Conservation (phyloP, 441 rosid species). For the California macrophylla region DNA sequence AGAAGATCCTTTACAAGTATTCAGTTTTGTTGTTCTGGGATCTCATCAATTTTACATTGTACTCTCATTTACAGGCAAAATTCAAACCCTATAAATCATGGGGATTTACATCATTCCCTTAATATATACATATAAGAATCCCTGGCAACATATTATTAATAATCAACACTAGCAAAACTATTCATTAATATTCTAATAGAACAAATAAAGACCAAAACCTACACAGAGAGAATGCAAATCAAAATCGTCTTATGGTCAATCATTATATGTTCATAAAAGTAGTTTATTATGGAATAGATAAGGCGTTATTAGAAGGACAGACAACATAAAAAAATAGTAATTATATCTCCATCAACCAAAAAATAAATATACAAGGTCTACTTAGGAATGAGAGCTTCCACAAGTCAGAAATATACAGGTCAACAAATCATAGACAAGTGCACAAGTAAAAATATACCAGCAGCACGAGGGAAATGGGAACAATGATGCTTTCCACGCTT, state of each 20-base stretch:
- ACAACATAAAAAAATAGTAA: background rate
- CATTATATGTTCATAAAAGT: background rate
- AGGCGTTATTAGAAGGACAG: background rate
- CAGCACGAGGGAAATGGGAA: slow-evolving; percentile 42
- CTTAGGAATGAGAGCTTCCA: background rate
- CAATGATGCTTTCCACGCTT: slow-evolving; percentile 49
- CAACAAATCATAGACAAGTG: background rate
- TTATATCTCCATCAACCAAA: background rate
- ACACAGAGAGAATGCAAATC: background rate
- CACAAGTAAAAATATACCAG: slow-evolving; percentile 37
- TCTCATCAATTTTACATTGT: background rate
- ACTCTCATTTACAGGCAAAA: background rate
- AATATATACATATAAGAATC: background rate
- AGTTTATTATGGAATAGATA: background rate
- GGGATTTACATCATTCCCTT: background rate
- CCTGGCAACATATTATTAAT: background rate
- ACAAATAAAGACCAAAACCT: background rate
- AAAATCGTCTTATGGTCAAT: background rate
- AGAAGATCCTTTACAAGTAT: background rate
- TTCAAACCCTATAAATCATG: background rate
- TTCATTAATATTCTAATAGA: background rate
- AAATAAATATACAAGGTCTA: background rate
- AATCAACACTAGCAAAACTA: background rate
- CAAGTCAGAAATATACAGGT: background rate
- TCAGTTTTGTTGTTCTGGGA: background rate